Conservation (phyloP, 176 grass and related monocot genomes). For the Areca catechu region DNA sequence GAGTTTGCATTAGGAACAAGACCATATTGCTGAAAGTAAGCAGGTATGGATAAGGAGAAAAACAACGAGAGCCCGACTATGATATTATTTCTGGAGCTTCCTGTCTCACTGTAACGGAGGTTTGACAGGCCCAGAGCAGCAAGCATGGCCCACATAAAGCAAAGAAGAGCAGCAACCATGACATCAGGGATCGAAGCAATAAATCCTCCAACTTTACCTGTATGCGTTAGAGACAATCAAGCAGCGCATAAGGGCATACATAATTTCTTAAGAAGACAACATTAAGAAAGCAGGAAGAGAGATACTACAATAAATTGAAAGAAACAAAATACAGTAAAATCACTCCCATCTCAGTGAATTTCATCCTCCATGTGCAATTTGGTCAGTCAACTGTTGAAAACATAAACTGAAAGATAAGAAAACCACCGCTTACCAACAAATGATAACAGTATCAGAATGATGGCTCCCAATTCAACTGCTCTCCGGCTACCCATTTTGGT, state of each 20-base stretch:
- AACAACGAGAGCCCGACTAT: conserved; percentile 86
- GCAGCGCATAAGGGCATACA: background rate
- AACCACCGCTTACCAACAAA: conserved; percentile 58
- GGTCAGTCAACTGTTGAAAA: background rate
- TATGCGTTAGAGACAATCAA: conserved; percentile 14
- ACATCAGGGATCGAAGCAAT: conserved; percentile 97
- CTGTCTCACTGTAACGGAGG: conserved; percentile 84
- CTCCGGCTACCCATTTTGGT: conserved; percentile 97
- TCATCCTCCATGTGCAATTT: too few species aligned
- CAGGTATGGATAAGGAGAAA: conserved; percentile 81
- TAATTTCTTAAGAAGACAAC: too few species aligned
- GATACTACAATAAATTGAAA: background rate
- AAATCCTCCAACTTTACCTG: conserved; percentile 90
- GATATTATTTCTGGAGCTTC: conserved; percentile 94
- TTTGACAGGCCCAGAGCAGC: conserved; percentile 91
- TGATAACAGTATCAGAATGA: conserved; percentile 70
- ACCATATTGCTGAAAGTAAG: conserved; percentile 86
- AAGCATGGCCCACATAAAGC: conserved; percentile 97
- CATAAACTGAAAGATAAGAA: background rate
- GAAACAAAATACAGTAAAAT: background rate
- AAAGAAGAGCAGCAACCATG: conserved; percentile 87
- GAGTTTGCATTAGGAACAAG: conserved; percentile 45
- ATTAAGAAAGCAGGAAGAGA: too few species aligned
- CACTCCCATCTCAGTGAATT: too few species aligned
- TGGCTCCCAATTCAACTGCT: conserved; percentile 81